Evolutionary conservation across 2,329 filamentous ascomycete genomes (phyloP), one percentile per base, ranked within the genome.

Genomic region (Exserohilum rostratum): DNA sequence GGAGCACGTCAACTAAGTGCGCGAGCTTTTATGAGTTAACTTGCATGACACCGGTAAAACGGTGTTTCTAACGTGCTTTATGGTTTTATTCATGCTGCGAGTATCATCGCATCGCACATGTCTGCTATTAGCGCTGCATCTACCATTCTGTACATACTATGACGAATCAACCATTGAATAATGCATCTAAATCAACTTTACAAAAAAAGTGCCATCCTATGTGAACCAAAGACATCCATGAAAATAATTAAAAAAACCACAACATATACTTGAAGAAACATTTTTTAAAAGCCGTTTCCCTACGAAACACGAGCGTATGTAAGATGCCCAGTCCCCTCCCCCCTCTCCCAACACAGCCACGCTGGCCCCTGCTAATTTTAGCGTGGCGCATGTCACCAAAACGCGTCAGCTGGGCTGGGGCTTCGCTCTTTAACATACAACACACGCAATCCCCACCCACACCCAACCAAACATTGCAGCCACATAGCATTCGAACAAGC

Each of bases 351-450:
- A 35, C 53, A 59, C 53, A 60, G 61, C 56, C 58, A 54, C 58
- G 29, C 40, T n/a, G n/a, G 42, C 22, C 42, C 48, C 43, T 52
- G 47, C 61, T 58, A 62, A 64, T 46, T 52, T 61, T 61, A 61
- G 62, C 61, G 66, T 65, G 62, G 61, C 62, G 64, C 59, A 61
- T 45, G 57, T 58, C 57, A 47, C 54, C 50, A 53, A 54, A 56
- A 61, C 56, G 62, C 62, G 60, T 65, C 55, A 62, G 49, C n/a
- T n/a, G n/a, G n/a, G n/a, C n/a, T n/a, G n/a, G n/a, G n/a, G n/a
- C n/a, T n/a, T n/a, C n/a, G n/a, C n/a, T n/a, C n/a, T n/a, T n/a
- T n/a, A n/a, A n/a, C n/a, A n/a, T n/a, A n/a, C n/a, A n/a, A n/a
- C n/a, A n/a, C n/a, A n/a, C 58, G 45, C 45, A 45, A 49, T 45